Base-by-base conservation (phyloP, 2,329 filamentous ascomycete genomes). In the Lachnellula willkommii region DNA sequence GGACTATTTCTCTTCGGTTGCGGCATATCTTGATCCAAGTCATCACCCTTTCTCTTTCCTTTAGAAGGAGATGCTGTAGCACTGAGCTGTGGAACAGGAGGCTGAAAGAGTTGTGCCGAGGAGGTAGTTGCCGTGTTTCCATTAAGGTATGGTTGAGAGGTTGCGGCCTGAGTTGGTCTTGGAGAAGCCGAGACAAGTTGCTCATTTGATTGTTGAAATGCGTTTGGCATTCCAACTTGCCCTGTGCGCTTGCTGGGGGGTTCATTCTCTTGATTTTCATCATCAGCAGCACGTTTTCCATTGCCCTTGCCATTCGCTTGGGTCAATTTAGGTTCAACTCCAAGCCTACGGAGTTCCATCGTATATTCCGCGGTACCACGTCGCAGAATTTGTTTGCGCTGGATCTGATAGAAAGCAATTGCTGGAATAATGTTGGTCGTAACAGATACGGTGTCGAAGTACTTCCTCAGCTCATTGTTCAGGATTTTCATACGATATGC, bases 41-140 rank as follows among this genome's bases (percentile, higher is more conserved):
- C 55, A 17, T 67, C 65, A 8, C 67, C 67, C 52, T 67, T 69
- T 54, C 69, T 61, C 63, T 70, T 70, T 14, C 58, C 55, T 36
- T 65, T 68, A 3, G 58, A 47, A 40, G 60, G 43, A 3, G 53
- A 36, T 39, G 57, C 22, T 8, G 53, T 47, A 14, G 55, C n/a
- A 35, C 32, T 28, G n/a, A 24, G 28, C 2, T 35, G 39, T 40
- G 35, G 48, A 32, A 12, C 11, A 32, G 39, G 20, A 15, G 48
- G 14, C 22, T 51, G 52, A 2, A 46, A 37, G 24, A 40, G 6
- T 17, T 45, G 37, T 17, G 46, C 28, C 5, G 37, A 15, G 11
- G 50, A 46, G 6, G 58, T 52, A 47, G 50, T 15, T 7, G 26
- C 32, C 15, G 47, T 45, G 20, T 28, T 56, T 17, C 56, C 46